These are phyloP conservation scores for Pseudonitzschia delicatissima DNA, from an alignment of 108 stramenopile species.

Conservation along the genomic window DNA sequence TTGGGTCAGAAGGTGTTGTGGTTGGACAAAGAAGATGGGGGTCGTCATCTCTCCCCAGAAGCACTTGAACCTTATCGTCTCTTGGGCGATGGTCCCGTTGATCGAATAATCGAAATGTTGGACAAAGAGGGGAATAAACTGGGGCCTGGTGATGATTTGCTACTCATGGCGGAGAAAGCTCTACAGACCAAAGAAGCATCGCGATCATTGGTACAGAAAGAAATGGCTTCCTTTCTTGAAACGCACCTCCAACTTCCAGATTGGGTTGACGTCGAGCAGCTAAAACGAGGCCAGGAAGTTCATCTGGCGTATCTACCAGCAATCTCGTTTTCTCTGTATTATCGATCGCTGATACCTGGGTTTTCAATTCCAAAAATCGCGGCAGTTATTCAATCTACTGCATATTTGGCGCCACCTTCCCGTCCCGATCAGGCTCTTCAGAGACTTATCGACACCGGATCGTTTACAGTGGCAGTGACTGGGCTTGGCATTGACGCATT, in stretches of 20 bases:
- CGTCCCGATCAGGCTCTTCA: constrained; percentile 36
- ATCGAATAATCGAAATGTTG: constrained; percentile 44
- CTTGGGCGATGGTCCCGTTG: constrained; percentile 66
- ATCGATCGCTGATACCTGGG: constrained; percentile 67
- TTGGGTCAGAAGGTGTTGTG: constrained; percentile 21
- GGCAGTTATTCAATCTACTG: constrained; percentile 55
- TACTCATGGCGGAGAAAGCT: constrained; percentile 35
- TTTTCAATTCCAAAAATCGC: constrained; percentile 79
- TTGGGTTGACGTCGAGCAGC: constrained; percentile 72
- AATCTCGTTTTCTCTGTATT: constrained; percentile 57
- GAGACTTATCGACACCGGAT: constrained; percentile 70
- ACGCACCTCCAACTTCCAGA: constrained; percentile 38
- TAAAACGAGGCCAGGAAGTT: constrained; percentile 74
- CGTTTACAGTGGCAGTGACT: constrained; percentile 20
- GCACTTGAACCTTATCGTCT: constrained; percentile 64
- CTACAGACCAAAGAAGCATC: constrained; percentile 3
- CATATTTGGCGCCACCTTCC: constrained; percentile 66
- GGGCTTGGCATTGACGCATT: constrained; percentile 23
- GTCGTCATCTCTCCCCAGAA: constrained; percentile 42
- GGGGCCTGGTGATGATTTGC: constrained; percentile 54
- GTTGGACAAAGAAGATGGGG: constrained; percentile 31
- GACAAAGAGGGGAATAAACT: constrained; percentile 25
- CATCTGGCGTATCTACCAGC: constrained; percentile 65
- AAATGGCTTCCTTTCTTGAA: constrained; percentile 27
- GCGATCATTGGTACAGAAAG: constrained; percentile 2